phyloP scores from a whole-genome alignment of 2,329 filamentous ascomycete species.

The Zelopaecilomyces penicillatus region DNA sequence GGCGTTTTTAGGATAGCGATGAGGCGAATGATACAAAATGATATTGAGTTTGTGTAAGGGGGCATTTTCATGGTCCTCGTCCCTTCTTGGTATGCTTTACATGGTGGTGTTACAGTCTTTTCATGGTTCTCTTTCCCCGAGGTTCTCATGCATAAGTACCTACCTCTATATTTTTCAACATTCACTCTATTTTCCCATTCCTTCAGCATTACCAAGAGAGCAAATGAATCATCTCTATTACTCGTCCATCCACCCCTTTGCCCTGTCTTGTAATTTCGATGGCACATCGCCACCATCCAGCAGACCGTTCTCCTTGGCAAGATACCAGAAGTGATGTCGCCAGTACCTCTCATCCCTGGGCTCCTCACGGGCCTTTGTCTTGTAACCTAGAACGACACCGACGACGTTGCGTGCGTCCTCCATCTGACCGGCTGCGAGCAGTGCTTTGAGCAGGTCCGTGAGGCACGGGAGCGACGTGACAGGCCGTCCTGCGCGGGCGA shows the following conservation, averaged over 20 bases:
- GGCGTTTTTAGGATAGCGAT: too few relatives aligned
- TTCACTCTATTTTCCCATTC: too few relatives aligned
- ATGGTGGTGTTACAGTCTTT: too few relatives aligned
- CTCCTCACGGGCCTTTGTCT: constrained; percentile 15
- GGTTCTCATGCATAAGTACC: too few relatives aligned
- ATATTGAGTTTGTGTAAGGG: too few relatives aligned
- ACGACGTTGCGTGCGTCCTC: constrained; percentile 27
- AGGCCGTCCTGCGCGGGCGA: constrained; percentile 30
- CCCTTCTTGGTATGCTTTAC: too few relatives aligned
- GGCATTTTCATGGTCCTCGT: too few relatives aligned
- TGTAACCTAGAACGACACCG: constrained; percentile 18
- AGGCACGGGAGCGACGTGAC: constrained; percentile 36
- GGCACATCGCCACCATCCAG: constrained; percentile 19
- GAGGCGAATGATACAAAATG: too few relatives aligned
- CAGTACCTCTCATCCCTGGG: constrained; percentile 28
- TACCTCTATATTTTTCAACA: too few relatives aligned
- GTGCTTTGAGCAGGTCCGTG: constrained; percentile 30
- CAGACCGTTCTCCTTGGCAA: constrained; percentile 33
- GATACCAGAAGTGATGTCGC: constrained; percentile 42
- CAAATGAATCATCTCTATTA: background rate
- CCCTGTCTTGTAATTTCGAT: constrained; percentile 9
- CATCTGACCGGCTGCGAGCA: constrained; percentile 17
- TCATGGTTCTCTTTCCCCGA: too few relatives aligned
- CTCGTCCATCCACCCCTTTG: constrained; percentile 5
- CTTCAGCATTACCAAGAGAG: too few relatives aligned